These are phyloP conservation scores for Corymbia maculata DNA, from an alignment of 345 rosid species.

Conservation along the genomic window DNA sequence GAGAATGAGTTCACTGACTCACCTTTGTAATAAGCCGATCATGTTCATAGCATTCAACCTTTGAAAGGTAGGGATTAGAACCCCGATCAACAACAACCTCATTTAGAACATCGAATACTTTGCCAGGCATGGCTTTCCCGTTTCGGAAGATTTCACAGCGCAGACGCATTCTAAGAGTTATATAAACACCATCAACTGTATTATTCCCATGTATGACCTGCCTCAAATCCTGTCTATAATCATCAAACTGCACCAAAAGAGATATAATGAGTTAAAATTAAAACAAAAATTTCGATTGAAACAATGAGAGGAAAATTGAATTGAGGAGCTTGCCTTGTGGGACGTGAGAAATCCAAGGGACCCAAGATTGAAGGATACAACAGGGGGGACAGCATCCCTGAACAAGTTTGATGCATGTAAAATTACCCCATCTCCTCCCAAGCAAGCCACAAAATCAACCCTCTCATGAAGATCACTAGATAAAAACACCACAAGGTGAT, in stretches of 20 bases:
- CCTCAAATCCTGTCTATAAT: conserved; percentile 68
- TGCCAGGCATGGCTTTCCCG: conserved; percentile 86
- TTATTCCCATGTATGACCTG: conserved; percentile 85
- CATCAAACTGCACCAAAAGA: conserved; percentile 49
- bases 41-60: conserved; percentile 94
- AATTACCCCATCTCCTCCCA: conserved; percentile 98
- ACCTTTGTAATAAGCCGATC: conserved; percentile 97
- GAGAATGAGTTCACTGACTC: background rate
- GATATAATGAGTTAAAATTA: background rate
- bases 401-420: conserved; percentile 93
- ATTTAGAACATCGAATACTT: conserved; percentile 88
- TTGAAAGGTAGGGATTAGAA: conserved; percentile 97
- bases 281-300: background rate
- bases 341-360: conserved; percentile 98
- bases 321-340: conserved; percentile 51
- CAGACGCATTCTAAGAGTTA: conserved; percentile 96
- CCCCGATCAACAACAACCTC: conserved; percentile 95
- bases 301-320: background rate
- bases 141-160: conserved; percentile 82
- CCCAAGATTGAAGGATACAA: conserved; percentile 92
- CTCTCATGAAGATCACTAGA: conserved; percentile 93
- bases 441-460: conserved; percentile 94
- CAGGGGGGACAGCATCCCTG: conserved; percentile 91
- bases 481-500: conserved; percentile 1
- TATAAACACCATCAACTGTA: conserved; percentile 81